These are phyloP conservation scores for Macrolepiota dolichaula DNA, from an alignment of 768 basidiomycete species.

Conservation along the genomic window DNA sequence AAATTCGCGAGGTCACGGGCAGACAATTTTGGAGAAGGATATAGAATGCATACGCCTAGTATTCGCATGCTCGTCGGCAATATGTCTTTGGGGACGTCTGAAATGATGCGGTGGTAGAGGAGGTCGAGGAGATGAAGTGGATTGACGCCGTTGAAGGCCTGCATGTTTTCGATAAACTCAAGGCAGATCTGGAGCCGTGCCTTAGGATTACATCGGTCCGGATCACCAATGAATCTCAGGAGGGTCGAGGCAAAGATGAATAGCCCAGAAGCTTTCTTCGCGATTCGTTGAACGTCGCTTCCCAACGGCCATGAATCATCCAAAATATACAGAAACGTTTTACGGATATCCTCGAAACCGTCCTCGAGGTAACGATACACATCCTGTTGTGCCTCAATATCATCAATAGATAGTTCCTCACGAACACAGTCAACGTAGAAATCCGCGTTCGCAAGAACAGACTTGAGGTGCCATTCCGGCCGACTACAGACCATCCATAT, in stretches of 20 bases:
- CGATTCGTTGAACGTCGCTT: not conserved
- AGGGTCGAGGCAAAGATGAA: not conserved
- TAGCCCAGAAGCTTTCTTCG: not conserved
- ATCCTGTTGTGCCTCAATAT: not conserved
- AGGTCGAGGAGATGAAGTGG: not conserved
- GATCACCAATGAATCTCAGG: not conserved
- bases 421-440: not conserved
- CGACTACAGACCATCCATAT: not conserved
- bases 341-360: not conserved
- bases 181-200: not conserved
- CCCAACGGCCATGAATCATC: not conserved
- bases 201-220: not conserved
- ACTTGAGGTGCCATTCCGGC: not conserved
- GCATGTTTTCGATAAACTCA: not conserved
- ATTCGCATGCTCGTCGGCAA: not conserved
- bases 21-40: not conserved
- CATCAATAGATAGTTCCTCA: not conserved
- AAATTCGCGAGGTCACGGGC: not conserved
- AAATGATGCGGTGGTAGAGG: not conserved
- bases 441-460: not conserved
- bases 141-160: not conserved
- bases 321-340: not conserved
- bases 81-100: not conserved
- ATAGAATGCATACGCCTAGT: not conserved
- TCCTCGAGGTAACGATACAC: not conserved